phyloP scores from a whole-genome alignment of 768 basidiomycete genomes.

The Tubosaeta sp. region DNA sequence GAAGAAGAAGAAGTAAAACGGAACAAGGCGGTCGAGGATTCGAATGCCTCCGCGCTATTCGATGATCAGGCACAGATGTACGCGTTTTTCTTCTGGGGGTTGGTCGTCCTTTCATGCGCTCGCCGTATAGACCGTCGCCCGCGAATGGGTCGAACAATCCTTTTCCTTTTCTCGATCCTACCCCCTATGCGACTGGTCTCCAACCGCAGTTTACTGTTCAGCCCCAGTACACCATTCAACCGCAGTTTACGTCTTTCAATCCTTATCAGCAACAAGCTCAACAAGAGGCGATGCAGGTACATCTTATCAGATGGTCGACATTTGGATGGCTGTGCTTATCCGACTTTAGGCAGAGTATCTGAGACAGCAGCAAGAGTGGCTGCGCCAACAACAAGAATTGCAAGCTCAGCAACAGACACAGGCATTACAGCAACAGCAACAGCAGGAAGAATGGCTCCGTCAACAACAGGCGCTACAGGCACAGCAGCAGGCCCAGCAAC shows the following conservation, averaged over 20 bases:
- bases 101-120: constrained; percentile 3
- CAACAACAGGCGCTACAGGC: constrained; percentile 55
- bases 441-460: constrained; percentile 56
- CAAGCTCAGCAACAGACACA: constrained; percentile 41
- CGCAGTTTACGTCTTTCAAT: constrained; percentile 91
- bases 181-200: constrained; percentile 52
- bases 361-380: constrained; percentile 62
- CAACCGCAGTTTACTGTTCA: constrained; percentile 76
- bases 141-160: constrained; percentile 42
- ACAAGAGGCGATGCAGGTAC: constrained; percentile 76
- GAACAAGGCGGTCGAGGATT: constrained; percentile 63
- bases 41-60: constrained; percentile 73
- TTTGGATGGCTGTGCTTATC: constrained; percentile 7
- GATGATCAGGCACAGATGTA: constrained; percentile 83
- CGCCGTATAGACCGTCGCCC: constrained; percentile 27
- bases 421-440: constrained; percentile 18
- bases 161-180: constrained; percentile 60
- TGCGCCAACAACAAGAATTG: constrained; percentile 59
- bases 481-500: constrained; percentile 41
- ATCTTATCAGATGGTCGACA: background rate
- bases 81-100: constrained; percentile 27
- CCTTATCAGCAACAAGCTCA: constrained; percentile 91
- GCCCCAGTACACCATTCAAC: constrained; percentile 70
- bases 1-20: constrained; percentile 87
- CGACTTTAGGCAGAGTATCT: constrained; percentile 38